Evolutionary conservation across 2,329 filamentous ascomycete genomes (phyloP).

Genomic region (Berkeleyomyces basicola): DNA sequence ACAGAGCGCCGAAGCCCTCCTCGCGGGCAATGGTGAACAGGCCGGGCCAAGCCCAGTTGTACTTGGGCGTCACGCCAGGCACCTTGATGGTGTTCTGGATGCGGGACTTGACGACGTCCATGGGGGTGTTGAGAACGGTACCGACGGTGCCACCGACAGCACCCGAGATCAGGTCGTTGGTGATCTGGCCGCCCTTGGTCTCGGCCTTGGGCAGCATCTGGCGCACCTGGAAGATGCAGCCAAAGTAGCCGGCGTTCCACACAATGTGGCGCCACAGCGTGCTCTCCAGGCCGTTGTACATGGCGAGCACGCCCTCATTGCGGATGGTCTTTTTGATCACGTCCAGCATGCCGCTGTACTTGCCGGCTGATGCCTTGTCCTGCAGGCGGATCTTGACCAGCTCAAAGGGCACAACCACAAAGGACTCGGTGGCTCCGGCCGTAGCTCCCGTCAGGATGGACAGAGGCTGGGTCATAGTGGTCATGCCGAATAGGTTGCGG

Average conservation of each 20-base stretch:
- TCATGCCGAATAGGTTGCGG: conserved; percentile 65
- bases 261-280: conserved; percentile 84
- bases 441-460: conserved; percentile 88
- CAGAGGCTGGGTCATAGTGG: conserved; percentile 80
- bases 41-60: conserved; percentile 95
- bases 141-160: conserved; percentile 73
- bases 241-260: conserved; percentile 95
- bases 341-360: conserved; percentile 70
- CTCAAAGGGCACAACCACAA: conserved; percentile 96
- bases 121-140: conserved; percentile 84
- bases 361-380: conserved; percentile 81
- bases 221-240: conserved; percentile 95
- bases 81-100: conserved; percentile 89
- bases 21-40: conserved; percentile 77
- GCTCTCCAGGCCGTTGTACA: conserved; percentile 94
- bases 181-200: conserved; percentile 64
- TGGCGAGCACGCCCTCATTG: conserved; percentile 65
- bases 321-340: conserved; percentile 67
- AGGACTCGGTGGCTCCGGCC: conserved; percentile 86
- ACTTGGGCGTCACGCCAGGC: conserved; percentile 71
- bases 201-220: conserved; percentile 65
- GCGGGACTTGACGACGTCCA: conserved; percentile 95
- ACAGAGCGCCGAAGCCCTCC: conserved; percentile 80
- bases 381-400: conserved; percentile 96
- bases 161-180: conserved; percentile 78